Percentiles rank a stretch among this genome's conserved stretches.
Conservation (phyloP, 2,329 filamentous ascomycete species). For the Ascochyta clinopodiicola region DNA sequence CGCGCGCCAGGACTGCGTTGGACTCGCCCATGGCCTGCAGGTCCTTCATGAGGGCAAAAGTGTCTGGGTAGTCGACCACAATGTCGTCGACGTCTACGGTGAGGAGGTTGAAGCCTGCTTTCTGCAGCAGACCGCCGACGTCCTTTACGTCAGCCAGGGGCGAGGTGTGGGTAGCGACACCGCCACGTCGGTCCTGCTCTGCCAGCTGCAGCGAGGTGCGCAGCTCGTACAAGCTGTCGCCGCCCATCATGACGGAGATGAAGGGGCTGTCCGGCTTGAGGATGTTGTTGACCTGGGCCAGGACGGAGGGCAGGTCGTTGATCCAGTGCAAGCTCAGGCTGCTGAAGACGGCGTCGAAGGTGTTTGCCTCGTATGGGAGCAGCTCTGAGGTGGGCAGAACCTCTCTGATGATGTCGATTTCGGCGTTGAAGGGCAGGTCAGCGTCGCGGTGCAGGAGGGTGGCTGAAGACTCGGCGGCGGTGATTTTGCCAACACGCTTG, state of each 20-base stretch:
- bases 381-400: conserved; percentile 77
- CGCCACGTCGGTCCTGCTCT: conserved; percentile 88
- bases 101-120: conserved; percentile 91
- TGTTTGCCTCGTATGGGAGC: conserved; percentile 75
- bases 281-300: conserved; percentile 83
- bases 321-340: conserved; percentile 95
- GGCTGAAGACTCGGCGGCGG: conserved; percentile 81
- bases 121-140: conserved; percentile 83
- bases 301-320: conserved; percentile 87
- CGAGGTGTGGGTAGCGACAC: conserved; percentile 87
- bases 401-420: conserved; percentile 74
- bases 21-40: conserved; percentile 95
- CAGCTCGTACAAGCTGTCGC: conserved; percentile 91
- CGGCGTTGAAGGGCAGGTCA: conserved; percentile 74
- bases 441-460: conserved; percentile 81
- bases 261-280: conserved; percentile 92
- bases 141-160: conserved; percentile 92
- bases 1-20: conserved; percentile 85
- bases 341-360: conserved; percentile 89
- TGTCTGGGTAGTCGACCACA: conserved; percentile 90
- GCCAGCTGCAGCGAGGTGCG: conserved; percentile 92
- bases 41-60: conserved; percentile 90
- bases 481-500: conserved; percentile 73
- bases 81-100: conserved; percentile 98
- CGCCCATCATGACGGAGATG: conserved; percentile 94